Conservation (phyloP, 2,329 filamentous ascomycete species). For the Tolypocladium tundrense region DNA sequence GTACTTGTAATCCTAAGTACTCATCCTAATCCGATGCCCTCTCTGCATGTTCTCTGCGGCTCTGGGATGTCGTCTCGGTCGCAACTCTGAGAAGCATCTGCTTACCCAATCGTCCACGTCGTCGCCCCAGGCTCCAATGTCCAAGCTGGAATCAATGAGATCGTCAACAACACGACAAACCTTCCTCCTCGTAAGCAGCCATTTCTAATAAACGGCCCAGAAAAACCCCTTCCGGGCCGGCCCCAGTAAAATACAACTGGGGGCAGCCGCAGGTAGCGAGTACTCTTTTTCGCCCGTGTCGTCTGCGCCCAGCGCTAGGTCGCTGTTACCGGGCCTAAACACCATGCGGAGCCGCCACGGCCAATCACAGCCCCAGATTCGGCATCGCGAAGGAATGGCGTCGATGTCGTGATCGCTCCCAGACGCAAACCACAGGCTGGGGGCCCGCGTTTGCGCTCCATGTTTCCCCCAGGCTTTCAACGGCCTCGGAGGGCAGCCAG, state of each 20-base stretch:
- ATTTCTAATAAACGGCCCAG: background rate
- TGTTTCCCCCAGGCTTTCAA: slow-evolving; percentile 24
- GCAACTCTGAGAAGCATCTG: background rate
- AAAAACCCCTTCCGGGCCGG: background rate
- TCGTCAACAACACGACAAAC: background rate
- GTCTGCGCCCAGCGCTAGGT: background rate
- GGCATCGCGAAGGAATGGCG: slow-evolving; percentile 38
- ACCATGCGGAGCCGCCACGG: slow-evolving; percentile 10
- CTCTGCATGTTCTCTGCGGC: background rate
- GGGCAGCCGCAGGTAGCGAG: background rate
- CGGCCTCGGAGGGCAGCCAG: background rate
- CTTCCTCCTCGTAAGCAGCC: background rate
- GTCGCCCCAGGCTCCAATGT: background rate
- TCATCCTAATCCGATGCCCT: background rate
- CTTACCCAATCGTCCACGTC: background rate
- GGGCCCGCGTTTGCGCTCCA: slow-evolving; percentile 16
- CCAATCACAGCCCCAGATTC: slow-evolving; percentile 23
- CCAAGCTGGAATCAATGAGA: background rate
- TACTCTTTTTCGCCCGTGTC: background rate
- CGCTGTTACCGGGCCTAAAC: background rate
- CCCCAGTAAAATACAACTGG: background rate
- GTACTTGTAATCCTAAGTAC: too few relatives aligned
- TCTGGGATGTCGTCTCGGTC: background rate
- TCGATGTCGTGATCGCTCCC: slow-evolving; percentile 41
- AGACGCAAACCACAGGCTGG: slow-evolving; percentile 18